A percentile compares a stretch with the other conserved stretches of the same genome.
Conservation (phyloP, 2,329 filamentous ascomycete genomes). For the Colletotrichum sp. region DNA sequence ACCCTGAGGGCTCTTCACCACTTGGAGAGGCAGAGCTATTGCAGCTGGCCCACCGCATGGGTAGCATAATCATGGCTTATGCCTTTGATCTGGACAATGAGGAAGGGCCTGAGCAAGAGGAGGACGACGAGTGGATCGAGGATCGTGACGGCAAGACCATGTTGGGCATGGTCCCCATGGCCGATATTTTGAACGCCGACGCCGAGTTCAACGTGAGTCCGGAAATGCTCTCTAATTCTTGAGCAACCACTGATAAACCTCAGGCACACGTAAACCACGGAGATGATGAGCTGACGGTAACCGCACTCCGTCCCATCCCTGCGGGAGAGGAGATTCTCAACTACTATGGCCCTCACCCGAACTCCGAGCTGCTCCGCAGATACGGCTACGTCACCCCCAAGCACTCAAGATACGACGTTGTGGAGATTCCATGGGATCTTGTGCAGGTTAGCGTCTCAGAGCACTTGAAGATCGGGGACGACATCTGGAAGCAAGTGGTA, state of each 20-base stretch:
- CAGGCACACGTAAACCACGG: conserved; percentile 61
- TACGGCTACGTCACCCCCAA: conserved; percentile 87
- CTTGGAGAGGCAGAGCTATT: conserved; percentile 52
- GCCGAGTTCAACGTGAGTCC: conserved; percentile 78
- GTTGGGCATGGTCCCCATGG: conserved; percentile 91
- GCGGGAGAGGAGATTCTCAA: conserved; percentile 83
- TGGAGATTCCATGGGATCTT: conserved; percentile 72
- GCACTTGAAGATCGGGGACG: conserved; percentile 40
- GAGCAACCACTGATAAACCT: neutral
- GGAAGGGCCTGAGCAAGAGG: conserved; percentile 64
- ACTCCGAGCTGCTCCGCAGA: conserved; percentile 80
- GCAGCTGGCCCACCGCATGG: conserved; percentile 76
- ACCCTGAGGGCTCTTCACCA: conserved; percentile 34
- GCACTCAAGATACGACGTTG: conserved; percentile 81
- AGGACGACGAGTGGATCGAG: conserved; percentile 69
- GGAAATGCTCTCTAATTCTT: rapidly evolving
- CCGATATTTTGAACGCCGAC: conserved; percentile 89
- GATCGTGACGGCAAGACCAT: conserved; percentile 61
- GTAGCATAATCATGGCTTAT: conserved; percentile 90
- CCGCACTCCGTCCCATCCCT: conserved; percentile 69
- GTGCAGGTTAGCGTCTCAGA: conserved; percentile 53
- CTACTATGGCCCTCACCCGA: conserved; percentile 86
- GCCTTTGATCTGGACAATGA: conserved; percentile 78
- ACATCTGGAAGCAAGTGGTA: conserved; percentile 48
- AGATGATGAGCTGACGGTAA: conserved; percentile 69